These are phyloP conservation scores for Verticillium nubilum DNA, from an alignment of 2,329 filamentous ascomycete genomes.

Conservation along the genomic window DNA sequence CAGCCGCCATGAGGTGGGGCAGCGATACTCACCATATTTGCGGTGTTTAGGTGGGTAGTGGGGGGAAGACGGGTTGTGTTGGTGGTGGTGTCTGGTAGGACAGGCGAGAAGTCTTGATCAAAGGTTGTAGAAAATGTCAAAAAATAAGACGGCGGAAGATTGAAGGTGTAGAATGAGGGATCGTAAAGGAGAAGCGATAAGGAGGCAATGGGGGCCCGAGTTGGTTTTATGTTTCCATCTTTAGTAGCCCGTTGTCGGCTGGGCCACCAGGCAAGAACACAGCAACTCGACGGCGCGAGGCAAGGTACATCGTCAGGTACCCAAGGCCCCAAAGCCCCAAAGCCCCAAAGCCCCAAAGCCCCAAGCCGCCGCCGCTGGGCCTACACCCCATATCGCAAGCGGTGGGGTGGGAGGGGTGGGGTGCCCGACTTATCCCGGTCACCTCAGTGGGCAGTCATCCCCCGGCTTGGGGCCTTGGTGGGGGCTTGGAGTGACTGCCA, in stretches of 20 bases:
- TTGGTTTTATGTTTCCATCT: not conserved
- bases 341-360: too few species aligned
- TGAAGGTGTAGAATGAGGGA: not conserved
- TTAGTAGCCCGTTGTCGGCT: not conserved
- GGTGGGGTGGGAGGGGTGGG: not conserved
- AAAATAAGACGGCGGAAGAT: not conserved
- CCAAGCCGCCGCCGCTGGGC: not conserved
- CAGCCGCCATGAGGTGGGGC: not conserved
- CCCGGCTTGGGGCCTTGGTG: not conserved
- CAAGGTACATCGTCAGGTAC: not conserved
- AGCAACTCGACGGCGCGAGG: not conserved
- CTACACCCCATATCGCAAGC: not conserved
- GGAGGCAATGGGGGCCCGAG: not conserved
- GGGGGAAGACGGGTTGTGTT: not conserved
- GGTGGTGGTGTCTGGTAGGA: not conserved
- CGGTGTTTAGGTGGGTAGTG: not conserved
- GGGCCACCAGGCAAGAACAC: not conserved
- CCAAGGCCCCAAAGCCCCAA: not conserved
- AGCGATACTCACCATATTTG: not conserved
- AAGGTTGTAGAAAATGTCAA: not conserved
- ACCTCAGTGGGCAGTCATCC: not conserved
- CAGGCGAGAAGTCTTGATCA: not conserved
- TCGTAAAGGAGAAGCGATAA: not conserved
- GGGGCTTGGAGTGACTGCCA: not conserved
- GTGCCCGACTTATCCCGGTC: not conserved